Evolutionary conservation across 371 early-diverging fungal species (phyloP), one percentile per base, ranked within the genome.

Genomic region (Mortierella sp.): DNA sequence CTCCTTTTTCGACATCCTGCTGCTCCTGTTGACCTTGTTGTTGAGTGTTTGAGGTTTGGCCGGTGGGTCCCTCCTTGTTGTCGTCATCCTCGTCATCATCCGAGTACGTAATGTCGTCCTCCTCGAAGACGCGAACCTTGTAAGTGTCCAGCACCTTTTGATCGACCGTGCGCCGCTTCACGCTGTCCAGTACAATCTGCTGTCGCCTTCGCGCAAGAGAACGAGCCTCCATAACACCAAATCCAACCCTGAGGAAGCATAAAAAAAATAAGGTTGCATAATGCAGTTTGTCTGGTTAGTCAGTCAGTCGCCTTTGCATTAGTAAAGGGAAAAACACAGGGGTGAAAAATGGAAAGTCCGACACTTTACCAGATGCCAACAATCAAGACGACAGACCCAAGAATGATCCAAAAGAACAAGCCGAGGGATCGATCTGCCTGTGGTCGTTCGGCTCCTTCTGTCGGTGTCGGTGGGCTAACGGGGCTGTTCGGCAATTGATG

Each of bases 181-280:
- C 68, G 24, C 70, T 74, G 37, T 83, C 76, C 14, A 70, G 66
- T 24, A 52, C 69, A 40, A 75, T 70, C 39, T 78, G 76, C 26
- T 73, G 70, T 24, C 76, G 61, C 37, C 83, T 67, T 45, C 73
- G 37, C 8, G 66, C 37, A 19, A 83, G 34, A 4, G 78, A 53
- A 7, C 83, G 75, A 7, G 79, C 76, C 55, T 83, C 83, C 19
- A 66, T 48, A n/a, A 83, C 73, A 26, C 83, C 79, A 41, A 83
- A 83, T 6, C 79, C 79, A 5, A 78, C 76, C 83, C 83, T 83
- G 13, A 4, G 48, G 4, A 40, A 22, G 11, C 19, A 26, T 55
- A 44, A 19, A 14, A 55, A 43, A 58, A 29, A 31, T 40, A 43
- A 45, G 31, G 47, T 48, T 24, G 39, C 29, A 47, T 70, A 4